These are phyloP conservation scores for Gossypium thurberi DNA, from an alignment of 345 rosid genomes.

Conservation along the genomic window DNA sequence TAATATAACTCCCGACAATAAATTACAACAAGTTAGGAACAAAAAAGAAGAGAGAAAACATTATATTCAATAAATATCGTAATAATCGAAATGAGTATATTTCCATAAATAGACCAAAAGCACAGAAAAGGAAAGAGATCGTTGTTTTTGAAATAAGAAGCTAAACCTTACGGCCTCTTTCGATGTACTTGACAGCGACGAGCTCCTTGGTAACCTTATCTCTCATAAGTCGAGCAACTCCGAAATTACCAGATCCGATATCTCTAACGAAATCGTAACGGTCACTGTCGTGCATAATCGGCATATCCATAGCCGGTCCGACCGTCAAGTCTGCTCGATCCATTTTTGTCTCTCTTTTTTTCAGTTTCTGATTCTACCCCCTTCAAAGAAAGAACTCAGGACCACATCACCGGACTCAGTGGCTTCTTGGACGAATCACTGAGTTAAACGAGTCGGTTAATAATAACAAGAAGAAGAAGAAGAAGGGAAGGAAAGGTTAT, in stretches of 20 bases:
- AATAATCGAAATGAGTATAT: slow-evolving; percentile 12
- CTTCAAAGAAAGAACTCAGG: neutral
- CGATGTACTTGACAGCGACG: slow-evolving; percentile 96
- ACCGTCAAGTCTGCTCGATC: slow-evolving; percentile 45
- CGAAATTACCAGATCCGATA: slow-evolving; percentile 92
- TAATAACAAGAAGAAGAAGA: neutral
- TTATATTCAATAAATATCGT: slow-evolving; percentile 3
- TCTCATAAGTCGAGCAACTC: slow-evolving; percentile 83
- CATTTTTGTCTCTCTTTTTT: slow-evolving; percentile 20
- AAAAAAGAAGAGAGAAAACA: neutral
- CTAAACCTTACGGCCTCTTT: slow-evolving; percentile 74
- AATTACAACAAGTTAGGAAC: neutral
- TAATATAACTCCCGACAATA: neutral
- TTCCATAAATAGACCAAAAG: slow-evolving; percentile 15
- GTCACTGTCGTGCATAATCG: slow-evolving; percentile 94
- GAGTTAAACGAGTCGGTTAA: neutral
- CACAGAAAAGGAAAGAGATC: neutral
- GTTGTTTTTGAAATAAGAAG: neutral
- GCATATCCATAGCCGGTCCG: slow-evolving; percentile 74
- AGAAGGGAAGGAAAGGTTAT: neutral
- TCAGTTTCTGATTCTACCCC: slow-evolving; percentile 1
- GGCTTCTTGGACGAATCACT: neutral
- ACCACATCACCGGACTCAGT: slow-evolving; percentile 13
- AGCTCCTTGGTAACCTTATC: slow-evolving; percentile 73
- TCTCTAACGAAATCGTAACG: slow-evolving; percentile 80